Conservation (phyloP, 2,329 filamentous ascomycete species). For the Juglanconis oblonga region DNA sequence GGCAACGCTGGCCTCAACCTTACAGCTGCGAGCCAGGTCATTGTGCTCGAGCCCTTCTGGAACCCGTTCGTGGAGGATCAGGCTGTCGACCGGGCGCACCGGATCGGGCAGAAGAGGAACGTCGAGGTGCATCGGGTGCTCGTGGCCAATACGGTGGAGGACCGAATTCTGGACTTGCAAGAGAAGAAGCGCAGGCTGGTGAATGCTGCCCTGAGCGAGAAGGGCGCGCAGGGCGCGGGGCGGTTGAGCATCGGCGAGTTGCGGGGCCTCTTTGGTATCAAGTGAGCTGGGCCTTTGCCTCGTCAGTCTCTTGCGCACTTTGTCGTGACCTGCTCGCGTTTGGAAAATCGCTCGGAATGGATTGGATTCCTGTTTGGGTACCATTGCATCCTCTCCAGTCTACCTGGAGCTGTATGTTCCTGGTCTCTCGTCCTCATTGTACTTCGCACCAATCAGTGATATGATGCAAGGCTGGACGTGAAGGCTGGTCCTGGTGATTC, state of each 20-base stretch:
- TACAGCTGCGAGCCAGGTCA: slow-evolving; percentile 74
- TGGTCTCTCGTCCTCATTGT: too few relatives aligned
- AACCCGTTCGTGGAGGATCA: slow-evolving; percentile 89
- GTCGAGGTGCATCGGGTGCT: slow-evolving; percentile 78
- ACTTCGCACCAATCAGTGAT: too few relatives aligned
- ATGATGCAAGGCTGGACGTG: too few relatives aligned
- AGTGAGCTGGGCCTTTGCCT: neutral
- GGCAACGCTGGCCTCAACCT: slow-evolving; percentile 82
- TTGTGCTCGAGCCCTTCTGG: slow-evolving; percentile 88
- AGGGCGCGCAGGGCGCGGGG: neutral
- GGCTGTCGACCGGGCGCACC: slow-evolving; percentile 80
- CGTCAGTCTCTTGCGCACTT: neutral
- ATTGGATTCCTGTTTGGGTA: too few relatives aligned
- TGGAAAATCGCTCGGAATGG: too few relatives aligned
- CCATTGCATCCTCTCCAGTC: too few relatives aligned
- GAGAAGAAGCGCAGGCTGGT: slow-evolving; percentile 73
- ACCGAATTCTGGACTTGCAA: slow-evolving; percentile 77
- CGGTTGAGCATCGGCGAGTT: neutral
- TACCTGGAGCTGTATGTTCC: too few relatives aligned
- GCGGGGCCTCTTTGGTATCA: slow-evolving; percentile 3
- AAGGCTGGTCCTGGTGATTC: too few relatives aligned
- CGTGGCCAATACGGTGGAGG: slow-evolving; percentile 73
- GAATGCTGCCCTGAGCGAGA: slow-evolving; percentile 72
- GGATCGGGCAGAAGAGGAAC: slow-evolving; percentile 70
- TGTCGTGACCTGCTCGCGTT: neutral